These are phyloP conservation scores for Metarhizium rileyi DNA, from an alignment of 2,329 filamentous ascomycete species.

Conservation along the genomic window DNA sequence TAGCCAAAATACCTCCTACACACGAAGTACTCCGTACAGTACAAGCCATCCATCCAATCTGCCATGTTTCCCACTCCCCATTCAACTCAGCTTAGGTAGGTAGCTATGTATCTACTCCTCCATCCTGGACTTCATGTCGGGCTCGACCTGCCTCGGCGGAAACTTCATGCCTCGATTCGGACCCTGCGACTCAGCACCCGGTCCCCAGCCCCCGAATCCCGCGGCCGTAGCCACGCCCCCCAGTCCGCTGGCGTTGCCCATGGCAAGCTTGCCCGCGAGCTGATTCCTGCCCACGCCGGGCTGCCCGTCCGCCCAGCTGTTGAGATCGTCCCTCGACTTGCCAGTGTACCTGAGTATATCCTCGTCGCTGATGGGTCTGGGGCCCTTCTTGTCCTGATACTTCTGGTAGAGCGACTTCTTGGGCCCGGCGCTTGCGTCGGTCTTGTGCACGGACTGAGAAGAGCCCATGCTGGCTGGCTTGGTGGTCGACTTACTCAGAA, in stretches of 20 bases:
- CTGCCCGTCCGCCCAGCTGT: constrained; percentile 25
- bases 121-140: neutral
- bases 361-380: constrained; percentile 24
- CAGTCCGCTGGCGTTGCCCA: constrained; percentile 21
- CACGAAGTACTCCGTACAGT: too few species aligned
- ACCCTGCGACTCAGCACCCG: constrained; percentile 16
- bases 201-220: constrained; percentile 27
- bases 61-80: neutral
- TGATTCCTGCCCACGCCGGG: constrained; percentile 32
- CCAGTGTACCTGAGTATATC: constrained; percentile 32
- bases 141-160: constrained; percentile 14
- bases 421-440: neutral
- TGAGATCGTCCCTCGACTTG: constrained; percentile 25
- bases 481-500: too few species aligned
- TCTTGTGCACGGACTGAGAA: constrained; percentile 3
- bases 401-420: constrained; percentile 23
- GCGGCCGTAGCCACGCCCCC: constrained; percentile 18
- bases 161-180: constrained; percentile 25
- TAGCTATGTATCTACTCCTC: too few species aligned
- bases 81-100: too few species aligned
- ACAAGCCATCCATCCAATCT: too few species aligned
- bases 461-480: constrained; percentile 2
- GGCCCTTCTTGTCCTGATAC: constrained; percentile 22
- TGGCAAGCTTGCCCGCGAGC: constrained; percentile 22
- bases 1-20: too few species aligned